Percentiles rank a stretch among this genome's conserved stretches.
These are phyloP conservation scores for Castanopsis chinensis DNA, from an alignment of 306 rosid species.

Conservation along the genomic window DNA sequence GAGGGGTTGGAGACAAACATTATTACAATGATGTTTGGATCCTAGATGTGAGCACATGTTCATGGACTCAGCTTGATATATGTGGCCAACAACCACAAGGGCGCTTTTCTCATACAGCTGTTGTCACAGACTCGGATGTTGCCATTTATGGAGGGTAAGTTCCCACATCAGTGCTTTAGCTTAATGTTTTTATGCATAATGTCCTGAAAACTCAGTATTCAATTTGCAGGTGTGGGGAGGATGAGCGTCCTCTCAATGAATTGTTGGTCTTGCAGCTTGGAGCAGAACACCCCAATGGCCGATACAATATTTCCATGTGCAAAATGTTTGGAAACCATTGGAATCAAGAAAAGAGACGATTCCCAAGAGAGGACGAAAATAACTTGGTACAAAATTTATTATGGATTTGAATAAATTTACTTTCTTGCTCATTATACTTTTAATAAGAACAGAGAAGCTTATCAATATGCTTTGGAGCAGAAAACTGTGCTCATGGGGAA, in stretches of 20 bases:
- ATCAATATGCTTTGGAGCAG: slow-evolving; percentile 42
- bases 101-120: slow-evolving; percentile 90
- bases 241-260: slow-evolving; percentile 88
- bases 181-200: background rate
- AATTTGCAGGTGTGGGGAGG: slow-evolving; percentile 82
- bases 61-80: slow-evolving; percentile 70
- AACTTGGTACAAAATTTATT: slow-evolving; percentile 40
- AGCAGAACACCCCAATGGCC: slow-evolving; percentile 58
- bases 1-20: slow-evolving; percentile 91
- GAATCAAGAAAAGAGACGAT: slow-evolving; percentile 53
- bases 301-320: slow-evolving; percentile 66
- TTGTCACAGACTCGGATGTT: slow-evolving; percentile 64
- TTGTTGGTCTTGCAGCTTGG: slow-evolving; percentile 83
- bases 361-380: slow-evolving; percentile 30
- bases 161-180: background rate
- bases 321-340: slow-evolving; percentile 72
- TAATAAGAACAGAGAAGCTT: slow-evolving; percentile 3
- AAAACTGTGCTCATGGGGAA: slow-evolving; percentile 44
- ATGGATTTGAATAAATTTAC: background rate
- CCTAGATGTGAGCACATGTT: slow-evolving; percentile 68
- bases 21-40: slow-evolving; percentile 89
- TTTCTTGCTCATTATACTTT: background rate
- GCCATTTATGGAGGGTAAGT: slow-evolving; percentile 88
- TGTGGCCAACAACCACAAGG: slow-evolving; percentile 87
- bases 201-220: slow-evolving; percentile 1